These are phyloP conservation scores for Trypanosoma avium DNA, from an alignment of 208 protist species.

Conservation along the genomic window DNA sequence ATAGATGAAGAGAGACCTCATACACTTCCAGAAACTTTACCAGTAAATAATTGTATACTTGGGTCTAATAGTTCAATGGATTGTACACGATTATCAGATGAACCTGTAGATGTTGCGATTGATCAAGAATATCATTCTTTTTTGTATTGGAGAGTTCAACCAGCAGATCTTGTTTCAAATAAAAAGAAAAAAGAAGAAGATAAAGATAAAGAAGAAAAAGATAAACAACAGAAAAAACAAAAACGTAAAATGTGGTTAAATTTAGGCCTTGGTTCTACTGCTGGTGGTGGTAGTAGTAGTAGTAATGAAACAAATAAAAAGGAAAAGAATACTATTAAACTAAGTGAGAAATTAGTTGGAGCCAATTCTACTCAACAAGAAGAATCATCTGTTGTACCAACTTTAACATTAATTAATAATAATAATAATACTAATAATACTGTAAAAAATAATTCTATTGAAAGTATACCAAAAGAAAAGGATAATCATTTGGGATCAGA, in stretches of 20 bases:
- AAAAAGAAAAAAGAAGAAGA: constrained; percentile 14
- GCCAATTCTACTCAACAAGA: background rate
- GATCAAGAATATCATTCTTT: constrained; percentile 76
- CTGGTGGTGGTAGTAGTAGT: background rate
- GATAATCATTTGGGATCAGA: too few species aligned
- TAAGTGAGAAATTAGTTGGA: too few species aligned
- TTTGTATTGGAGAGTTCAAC: constrained; percentile 79
- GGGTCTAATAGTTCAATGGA: too few species aligned
- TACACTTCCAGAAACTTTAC: too few species aligned
- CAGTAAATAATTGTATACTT: too few species aligned
- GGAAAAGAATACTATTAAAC: background rate
- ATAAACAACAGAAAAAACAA: background rate
- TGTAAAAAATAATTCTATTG: too few species aligned
- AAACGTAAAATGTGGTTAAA: constrained; percentile 1
- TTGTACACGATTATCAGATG: background rate
- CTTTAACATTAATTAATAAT: too few species aligned
- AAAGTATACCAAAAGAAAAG: too few species aligned
- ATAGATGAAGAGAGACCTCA: too few species aligned
- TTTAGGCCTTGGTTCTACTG: background rate
- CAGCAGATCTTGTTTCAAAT: constrained; percentile 37
- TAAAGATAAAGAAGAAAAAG: background rate
- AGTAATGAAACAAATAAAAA: constrained; percentile 8
- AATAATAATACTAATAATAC: too few species aligned
- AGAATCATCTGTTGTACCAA: background rate
- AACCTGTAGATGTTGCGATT: constrained; percentile 27